Evolutionary conservation across 2,329 filamentous ascomycete species (phyloP), one percentile per base, ranked within the genome.

Genomic region (Penicillium sclerotigenum): DNA sequence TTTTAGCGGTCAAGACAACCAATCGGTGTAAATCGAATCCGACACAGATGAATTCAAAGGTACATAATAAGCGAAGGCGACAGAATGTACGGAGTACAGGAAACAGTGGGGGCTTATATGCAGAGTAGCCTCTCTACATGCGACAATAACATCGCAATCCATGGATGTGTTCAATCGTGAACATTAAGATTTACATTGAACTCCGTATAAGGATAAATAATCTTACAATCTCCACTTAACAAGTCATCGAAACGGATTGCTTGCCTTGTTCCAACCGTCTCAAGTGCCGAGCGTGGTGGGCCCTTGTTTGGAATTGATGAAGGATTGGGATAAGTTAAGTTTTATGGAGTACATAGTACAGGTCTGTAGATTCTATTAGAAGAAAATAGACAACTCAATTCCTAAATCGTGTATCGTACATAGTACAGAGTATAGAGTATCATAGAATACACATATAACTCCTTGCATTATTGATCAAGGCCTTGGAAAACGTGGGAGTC

Each of bases 241-340:
- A 28, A 14, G 34, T 28, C 11, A 6, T 34, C 28, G 46, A 48
- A 29, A 48, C 33, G 14, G 16, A 13, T 40, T 16, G 8, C 6
- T 22, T 5, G 10, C n/a, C 7, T 29, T 14, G 13, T 28, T 47
- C 14, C 38, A 46, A 36, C 20, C 16, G 1, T 31, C 26, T 14
- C 11, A 9, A 22, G 11, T 37, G 52, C 52, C 46, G 52, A 54
- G 43, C 37, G 22, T 20, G 20, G 54, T 57, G 55, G 52, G 40
- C 46, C 56, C 41, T 31, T 34, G 55, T 57, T 54, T 57, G 55
- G 50, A 20, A 33, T 57, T 58, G 28, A 58, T 58, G 33, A 47
- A 56, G 26, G 34, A 8, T 38, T 10, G 11, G 38, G 40, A 43
- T 34, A n/a, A 11, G 40, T 28, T 16, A n/a, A n/a, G n/a, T n/a